Base-by-base conservation (phyloP, 164 flowering plant species). In the Berberis thunbergii region DNA sequence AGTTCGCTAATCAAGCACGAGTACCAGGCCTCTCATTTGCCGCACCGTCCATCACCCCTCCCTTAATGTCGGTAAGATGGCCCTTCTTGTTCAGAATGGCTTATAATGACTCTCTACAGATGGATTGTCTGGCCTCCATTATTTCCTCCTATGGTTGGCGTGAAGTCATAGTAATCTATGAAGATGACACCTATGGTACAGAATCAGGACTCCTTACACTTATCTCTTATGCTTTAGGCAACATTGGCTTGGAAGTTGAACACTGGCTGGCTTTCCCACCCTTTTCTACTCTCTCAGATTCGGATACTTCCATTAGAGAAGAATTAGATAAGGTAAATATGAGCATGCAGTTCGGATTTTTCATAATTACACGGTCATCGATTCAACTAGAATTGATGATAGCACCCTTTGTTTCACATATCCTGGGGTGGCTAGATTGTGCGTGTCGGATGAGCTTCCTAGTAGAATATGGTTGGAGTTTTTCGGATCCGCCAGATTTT, bases 1-100 rank as follows among this genome's bases (percentile, higher is more conserved):
- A 64, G 13, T 57, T 76, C 7, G 83, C 78, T 64, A 64, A 68
- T 65, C 62, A 55, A 63, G 69, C 76, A 59, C 64, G 74, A 68
- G 75, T 82, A 48, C 81, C 81, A 0, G 59, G 76, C 41, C 54
- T 82, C 40, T 77, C 85, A 0, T 75, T 82, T 3, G 65, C 77
- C 1, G 63, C 74, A 57, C 58, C 74, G 1, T 53, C 71, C 43
- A 62, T 68, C 12, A 62, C 59, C 12, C 72, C 77, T 1, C 74
- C 75, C 42, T 62, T 62, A 8, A 52, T 63, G 49, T 46, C 59
- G 1, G 7, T 13, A 8, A 70, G 76, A 4, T 79, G 81, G 83
- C 83, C 82, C 9, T 76, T 65, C 61, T 66, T 83, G 69, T 64
- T 73, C 9, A 64, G 54, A 41, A 74, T 83, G 78, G 67, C 72